Evolutionary conservation across 2,329 filamentous ascomycete species (phyloP).

Genomic region (Alternaria consortialis): DNA sequence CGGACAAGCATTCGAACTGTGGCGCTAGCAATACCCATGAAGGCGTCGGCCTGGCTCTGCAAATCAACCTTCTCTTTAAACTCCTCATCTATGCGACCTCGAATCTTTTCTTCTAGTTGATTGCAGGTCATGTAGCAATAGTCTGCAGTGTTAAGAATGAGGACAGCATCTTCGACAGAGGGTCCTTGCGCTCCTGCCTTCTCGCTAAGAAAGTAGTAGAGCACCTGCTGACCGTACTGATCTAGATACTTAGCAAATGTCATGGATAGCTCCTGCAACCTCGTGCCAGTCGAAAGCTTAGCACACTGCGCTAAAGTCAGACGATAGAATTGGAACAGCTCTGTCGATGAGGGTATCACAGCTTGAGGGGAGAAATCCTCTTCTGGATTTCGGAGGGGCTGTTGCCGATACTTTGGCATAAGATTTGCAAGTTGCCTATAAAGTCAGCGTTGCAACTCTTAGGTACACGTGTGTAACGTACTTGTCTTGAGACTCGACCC

Average conservation of each 20-base stretch:
- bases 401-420: conserved; percentile 86
- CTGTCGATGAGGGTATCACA: conserved; percentile 92
- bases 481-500: conserved; percentile 96
- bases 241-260: conserved; percentile 93
- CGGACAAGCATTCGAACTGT: conserved; percentile 85
- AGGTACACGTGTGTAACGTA: conserved; percentile 30
- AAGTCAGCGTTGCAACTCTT: conserved; percentile 17
- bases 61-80: conserved; percentile 80
- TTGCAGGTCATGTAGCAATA: conserved; percentile 95
- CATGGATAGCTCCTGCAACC: conserved; percentile 82
- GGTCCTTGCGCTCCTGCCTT: conserved; percentile 63
- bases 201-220: conserved; percentile 76
- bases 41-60: conserved; percentile 91
- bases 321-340: conserved; percentile 97
- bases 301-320: conserved; percentile 92
- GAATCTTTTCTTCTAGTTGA: conserved; percentile 94
- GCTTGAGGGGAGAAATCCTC: conserved; percentile 92
- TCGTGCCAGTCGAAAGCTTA: conserved; percentile 90
- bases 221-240: conserved; percentile 91
- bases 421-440: conserved; percentile 75
- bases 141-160: conserved; percentile 95
- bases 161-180: conserved; percentile 77
- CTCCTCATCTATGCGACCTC: conserved; percentile 84
- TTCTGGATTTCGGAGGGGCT: conserved; percentile 80
- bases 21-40: conserved; percentile 92